phyloP scores from a whole-genome alignment of 1,139 yeast species.

The Candida sp. region DNA sequence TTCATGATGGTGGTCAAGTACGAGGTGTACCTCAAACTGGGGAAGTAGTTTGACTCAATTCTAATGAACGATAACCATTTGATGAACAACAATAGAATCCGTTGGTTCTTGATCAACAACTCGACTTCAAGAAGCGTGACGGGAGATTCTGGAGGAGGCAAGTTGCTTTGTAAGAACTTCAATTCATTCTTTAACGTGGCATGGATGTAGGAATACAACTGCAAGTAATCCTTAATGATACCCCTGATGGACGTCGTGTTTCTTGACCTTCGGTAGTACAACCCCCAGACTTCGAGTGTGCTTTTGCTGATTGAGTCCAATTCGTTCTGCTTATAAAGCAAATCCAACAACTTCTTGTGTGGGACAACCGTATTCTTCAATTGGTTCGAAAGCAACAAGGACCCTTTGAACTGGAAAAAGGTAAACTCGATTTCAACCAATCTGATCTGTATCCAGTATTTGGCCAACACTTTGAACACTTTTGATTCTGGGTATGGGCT shows the following conservation, averaged over 20 bases:
- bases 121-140: slow-evolving; percentile 14
- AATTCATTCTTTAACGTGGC: slow-evolving; percentile 16
- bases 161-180: slow-evolving; percentile 4
- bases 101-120: slow-evolving; percentile 25
- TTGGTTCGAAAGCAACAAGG: slow-evolving; percentile 31
- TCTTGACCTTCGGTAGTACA: slow-evolving; percentile 28
- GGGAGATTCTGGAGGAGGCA: neutral
- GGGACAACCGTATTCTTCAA: slow-evolving; percentile 33
- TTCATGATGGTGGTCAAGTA: slow-evolving; percentile 30
- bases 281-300: slow-evolving; percentile 23
- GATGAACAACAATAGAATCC: slow-evolving; percentile 21
- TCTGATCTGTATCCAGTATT: slow-evolving; percentile 35
- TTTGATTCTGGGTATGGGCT: slow-evolving; percentile 13
- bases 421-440: slow-evolving; percentile 32
- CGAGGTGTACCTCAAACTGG: slow-evolving; percentile 33
- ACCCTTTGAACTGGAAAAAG: slow-evolving; percentile 36
- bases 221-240: slow-evolving; percentile 23
- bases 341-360: slow-evolving; percentile 19
- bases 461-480: slow-evolving; percentile 25
- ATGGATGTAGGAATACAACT: slow-evolving; percentile 22
- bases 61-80: slow-evolving; percentile 37
- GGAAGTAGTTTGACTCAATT: slow-evolving; percentile 35
- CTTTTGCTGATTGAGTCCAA: slow-evolving; percentile 15
- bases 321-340: slow-evolving; percentile 22
- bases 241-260: slow-evolving; percentile 18